These are phyloP conservation scores for Stygiomarasmius scandens DNA, from an alignment of 1,284 basidiomycete genomes.

Conservation along the genomic window DNA sequence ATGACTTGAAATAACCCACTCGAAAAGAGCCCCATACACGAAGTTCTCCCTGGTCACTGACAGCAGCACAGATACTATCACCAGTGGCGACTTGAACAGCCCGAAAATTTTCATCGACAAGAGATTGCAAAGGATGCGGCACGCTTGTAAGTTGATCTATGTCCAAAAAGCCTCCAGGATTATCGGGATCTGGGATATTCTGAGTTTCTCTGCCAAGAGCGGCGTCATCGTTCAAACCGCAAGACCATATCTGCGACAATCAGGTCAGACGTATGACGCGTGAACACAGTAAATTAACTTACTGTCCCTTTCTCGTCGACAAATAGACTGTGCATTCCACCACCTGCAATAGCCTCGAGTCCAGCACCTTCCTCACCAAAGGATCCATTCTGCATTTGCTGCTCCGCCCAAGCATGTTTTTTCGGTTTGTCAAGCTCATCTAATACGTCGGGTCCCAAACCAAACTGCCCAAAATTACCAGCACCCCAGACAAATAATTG, in stretches of 20 bases:
- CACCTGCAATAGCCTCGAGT: conserved; percentile 74
- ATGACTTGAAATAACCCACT: conserved; percentile 51
- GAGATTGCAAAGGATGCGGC: conserved; percentile 73
- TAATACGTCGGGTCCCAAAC: conserved; percentile 73
- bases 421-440: conserved; percentile 74
- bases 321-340: conserved; percentile 85
- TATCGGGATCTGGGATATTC: conserved; percentile 69
- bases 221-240: conserved; percentile 92
- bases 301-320: conserved; percentile 86
- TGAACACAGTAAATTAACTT: conserved; percentile 38
- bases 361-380: conserved; percentile 76
- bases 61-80: conserved; percentile 83
- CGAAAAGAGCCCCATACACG: conserved; percentile 93
- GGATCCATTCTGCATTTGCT: conserved; percentile 61
- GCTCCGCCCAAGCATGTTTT: conserved; percentile 65
- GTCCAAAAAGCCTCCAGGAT: conserved; percentile 61
- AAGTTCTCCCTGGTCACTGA: conserved; percentile 78
- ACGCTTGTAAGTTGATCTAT: conserved; percentile 79
- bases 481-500: conserved; percentile 84
- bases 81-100: conserved; percentile 84
- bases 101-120: conserved; percentile 78
- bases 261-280: conserved; percentile 4
- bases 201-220: conserved; percentile 84
- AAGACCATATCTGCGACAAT: conserved; percentile 72
- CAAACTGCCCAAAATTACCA: conserved; percentile 89